Evolutionary conservation across 2,329 filamentous ascomycete genomes (phyloP), one percentile per base, ranked within the genome.

Genomic region (Aspergillus sp.): DNA sequence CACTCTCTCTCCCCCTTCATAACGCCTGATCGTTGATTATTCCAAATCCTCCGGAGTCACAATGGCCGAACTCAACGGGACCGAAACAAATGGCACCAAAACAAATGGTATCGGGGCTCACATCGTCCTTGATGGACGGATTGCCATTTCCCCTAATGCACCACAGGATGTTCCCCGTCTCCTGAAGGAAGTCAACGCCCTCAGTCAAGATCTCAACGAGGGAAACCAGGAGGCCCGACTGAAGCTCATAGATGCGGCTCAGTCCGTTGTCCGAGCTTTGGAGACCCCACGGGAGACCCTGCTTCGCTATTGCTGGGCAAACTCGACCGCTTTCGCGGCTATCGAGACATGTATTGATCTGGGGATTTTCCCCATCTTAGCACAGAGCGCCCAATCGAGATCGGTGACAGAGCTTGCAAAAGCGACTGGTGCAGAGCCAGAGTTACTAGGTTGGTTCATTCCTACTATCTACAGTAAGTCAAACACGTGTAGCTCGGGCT

Each of bases 281-380:
- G 70, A 73, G 49, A 73, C 69, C 12, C 71, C 70, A 2, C 64
- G 66, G 11, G 70, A 73, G 55, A 60, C 69, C 6, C 68, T 73
- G 62, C 63, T 73, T 20, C 61, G 65, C 26, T 58, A 61, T 50
- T 68, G 66, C 47, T 72, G 69, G 70, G 58, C 68, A 46, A 58
- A 71, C 56, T 67, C 69, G 50, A 49, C 54, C 29, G 20, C 22
- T 26, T 26, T 56, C 26, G 16, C 32, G n/a, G 18, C 26, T 24
- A 31, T 71, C 6, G 67, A 71, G 42, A 65, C 63, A 11, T 64
- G 59, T 10, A 63, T 69, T 22, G 61, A 70, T 22, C 55, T 71
- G 5, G 67, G 63, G 5, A 32, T 71, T 14, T 71, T 71, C 46
- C 47, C 56, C 12, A 52, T 61, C 1, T 45, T 71, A 7, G 64